A percentile compares a stretch with the other conserved stretches of the same genome.
Evolutionary conservation across 1,284 basidiomycete genomes (phyloP).

Genomic region (Laetiporus sulphureus): DNA sequence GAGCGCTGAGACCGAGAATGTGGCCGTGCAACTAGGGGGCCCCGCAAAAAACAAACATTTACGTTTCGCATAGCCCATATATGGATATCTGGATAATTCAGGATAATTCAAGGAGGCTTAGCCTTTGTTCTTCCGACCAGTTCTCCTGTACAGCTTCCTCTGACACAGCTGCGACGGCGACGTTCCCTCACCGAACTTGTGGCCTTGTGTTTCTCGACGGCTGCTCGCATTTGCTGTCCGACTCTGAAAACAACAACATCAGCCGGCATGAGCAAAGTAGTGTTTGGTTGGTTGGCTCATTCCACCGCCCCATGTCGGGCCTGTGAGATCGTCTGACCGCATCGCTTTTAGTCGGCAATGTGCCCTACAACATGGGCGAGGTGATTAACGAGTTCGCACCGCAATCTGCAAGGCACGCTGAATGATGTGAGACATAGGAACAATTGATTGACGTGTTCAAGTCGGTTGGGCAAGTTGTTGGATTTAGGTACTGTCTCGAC

Average conservation of each 20-base stretch:
- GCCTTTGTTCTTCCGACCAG: no score
- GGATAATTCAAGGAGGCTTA: no score
- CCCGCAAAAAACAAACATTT: no score
- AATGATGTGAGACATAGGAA: slow-evolving; percentile 35
- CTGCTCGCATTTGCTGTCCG: no score
- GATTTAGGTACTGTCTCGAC: slow-evolving; percentile 57
- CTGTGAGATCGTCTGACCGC: slow-evolving; percentile 1
- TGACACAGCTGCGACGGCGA: no score
- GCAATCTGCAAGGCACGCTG: not conserved
- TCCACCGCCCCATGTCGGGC: not conserved
- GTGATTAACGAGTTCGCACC: slow-evolving; percentile 24
- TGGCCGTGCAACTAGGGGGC: no score
- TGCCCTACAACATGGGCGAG: slow-evolving; percentile 83
- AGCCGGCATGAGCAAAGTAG: slow-evolving; percentile 40
- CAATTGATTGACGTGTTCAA: slow-evolving; percentile 83
- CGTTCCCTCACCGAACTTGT: no score
- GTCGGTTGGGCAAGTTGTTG: slow-evolving; percentile 79
- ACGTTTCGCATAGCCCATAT: no score
- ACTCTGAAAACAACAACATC: not conserved
- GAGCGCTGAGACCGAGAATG: no score
- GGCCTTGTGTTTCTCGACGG: no score
- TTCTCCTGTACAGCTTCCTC: no score
- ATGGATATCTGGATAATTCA: no score
- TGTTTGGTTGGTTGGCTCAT: slow-evolving; percentile 34
- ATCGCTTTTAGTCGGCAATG: slow-evolving; percentile 69